Base-by-base conservation (phyloP, 257 asterid genomes). In the Eustoma russellianum region DNA sequence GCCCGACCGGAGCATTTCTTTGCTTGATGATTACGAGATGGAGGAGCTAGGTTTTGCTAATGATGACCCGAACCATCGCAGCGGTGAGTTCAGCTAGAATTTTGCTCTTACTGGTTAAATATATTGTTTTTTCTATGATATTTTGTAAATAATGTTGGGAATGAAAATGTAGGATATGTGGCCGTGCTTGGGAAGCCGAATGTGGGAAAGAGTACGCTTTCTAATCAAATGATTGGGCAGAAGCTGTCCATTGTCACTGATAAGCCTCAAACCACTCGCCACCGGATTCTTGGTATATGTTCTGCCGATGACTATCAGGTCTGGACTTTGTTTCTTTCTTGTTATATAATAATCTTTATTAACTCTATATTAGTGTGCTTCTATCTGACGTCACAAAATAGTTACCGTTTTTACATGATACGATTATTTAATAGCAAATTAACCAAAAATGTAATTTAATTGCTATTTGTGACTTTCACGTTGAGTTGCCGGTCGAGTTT, bases 201-300 rank as follows among this genome's bases (percentile, higher is more conserved):
- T 62, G 98, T 90, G 33, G 98, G 98, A 49, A 90, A 90, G 67
- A 86, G 98, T 55, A 90, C 96, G 13, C 86, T 90, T 35, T 83
- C 96, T 9, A 90, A 86, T 61, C 98, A 90, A 69, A 90, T 86
- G 92, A 43, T 90, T 60, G 98, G 96, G 35, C 94, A 82, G 77
- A 90, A 90, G 77, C 68, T 90, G 34, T 90, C 98, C 0, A 90
- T 90, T 56, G 96, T 86, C 16, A 83, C 98, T 0, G 95, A 86
- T 70, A 90, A 90, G 73, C 98, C 96, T 57, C 98, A 90, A 79
- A 86, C 98, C 18, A 90, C 98, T 14, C 69, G 98, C 38, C 96
- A 90, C 66, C 91, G 96, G 30, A 68, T 90, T 69, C 96, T 86
- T 53, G 98, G 95, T 18, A 83, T 90, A 70, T 86, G 94, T 67